Conservation (phyloP, 148 eudicot genomes). For the Fagopyrum esculentum region DNA sequence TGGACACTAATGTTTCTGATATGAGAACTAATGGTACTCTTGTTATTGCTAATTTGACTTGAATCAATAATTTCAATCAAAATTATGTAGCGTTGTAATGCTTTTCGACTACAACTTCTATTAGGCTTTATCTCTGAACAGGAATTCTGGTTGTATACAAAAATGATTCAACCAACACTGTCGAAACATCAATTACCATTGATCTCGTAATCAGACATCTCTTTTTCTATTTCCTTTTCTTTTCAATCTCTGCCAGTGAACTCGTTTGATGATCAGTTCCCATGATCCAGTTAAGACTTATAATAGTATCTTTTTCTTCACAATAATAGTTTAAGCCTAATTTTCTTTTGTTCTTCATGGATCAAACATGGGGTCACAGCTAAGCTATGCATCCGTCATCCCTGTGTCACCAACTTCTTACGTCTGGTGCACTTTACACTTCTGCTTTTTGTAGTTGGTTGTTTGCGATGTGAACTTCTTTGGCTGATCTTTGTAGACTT, state of each 20-base stretch:
- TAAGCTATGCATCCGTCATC: neutral
- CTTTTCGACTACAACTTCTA: neutral
- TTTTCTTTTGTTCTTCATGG: neutral
- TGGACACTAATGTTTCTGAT: conserved; percentile 78
- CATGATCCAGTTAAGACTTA: neutral
- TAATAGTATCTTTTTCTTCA: neutral
- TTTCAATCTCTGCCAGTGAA: neutral
- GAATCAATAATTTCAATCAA: neutral
- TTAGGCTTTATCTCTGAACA: neutral
- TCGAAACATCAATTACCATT: neutral
- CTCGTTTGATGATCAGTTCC: neutral
- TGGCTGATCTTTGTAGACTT: neutral
- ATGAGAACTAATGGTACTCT: conserved; percentile 72
- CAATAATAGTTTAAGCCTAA: neutral
- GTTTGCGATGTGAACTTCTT: neutral
- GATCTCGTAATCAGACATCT: neutral
- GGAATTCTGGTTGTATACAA: neutral
- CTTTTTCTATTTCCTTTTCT: neutral
- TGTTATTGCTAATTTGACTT: neutral
- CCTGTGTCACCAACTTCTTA: neutral
- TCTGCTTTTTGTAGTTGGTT: neutral
- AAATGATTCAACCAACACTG: neutral
- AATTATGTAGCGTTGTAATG: neutral
- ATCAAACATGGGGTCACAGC: neutral
- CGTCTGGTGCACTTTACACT: neutral